Percentiles rank a stretch among this genome's conserved stretches.
phyloP scores from a whole-genome alignment of 768 basidiomycete genomes.

The Boletus coccyginus region DNA sequence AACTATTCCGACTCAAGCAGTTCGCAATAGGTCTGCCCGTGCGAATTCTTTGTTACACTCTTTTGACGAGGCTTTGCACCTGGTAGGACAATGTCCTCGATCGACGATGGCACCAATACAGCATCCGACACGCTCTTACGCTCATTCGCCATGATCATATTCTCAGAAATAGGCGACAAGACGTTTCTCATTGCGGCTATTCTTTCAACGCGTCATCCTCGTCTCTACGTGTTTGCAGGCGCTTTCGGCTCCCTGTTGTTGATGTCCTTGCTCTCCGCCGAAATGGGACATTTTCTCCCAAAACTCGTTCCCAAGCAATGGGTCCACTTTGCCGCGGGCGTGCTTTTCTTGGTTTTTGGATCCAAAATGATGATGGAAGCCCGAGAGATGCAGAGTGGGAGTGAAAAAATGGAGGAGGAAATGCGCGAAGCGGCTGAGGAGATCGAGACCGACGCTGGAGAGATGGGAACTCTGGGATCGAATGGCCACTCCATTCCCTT shows the following conservation, averaged over 20 bases:
- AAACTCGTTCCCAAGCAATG: constrained; percentile 69
- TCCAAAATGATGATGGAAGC: constrained; percentile 87
- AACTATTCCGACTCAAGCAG: not conserved
- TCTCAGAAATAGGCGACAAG: constrained; percentile 95
- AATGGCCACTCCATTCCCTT: constrained; percentile 55
- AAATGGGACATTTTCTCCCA: constrained; percentile 88
- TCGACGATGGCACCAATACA: constrained; percentile 11
- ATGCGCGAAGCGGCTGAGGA: constrained; percentile 97
- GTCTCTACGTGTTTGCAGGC: constrained; percentile 81
- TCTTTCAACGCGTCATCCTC: constrained; percentile 89
- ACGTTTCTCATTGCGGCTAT: constrained; percentile 89
- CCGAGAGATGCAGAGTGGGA: constrained; percentile 71
- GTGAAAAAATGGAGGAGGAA: constrained; percentile 85
- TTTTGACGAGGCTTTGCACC: not conserved
- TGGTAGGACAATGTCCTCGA: constrained; percentile 18
- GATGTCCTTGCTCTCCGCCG: constrained; percentile 93
- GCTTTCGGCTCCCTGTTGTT: constrained; percentile 84
- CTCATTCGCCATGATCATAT: constrained; percentile 87
- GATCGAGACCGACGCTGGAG: constrained; percentile 76
- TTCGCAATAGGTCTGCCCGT: constrained; percentile 1
- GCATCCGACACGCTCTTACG: constrained; percentile 57
- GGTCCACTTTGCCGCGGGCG: constrained; percentile 71
- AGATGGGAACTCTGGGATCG: constrained; percentile 28
- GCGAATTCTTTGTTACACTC: not conserved
- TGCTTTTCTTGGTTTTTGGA: constrained; percentile 90